phyloP scores from a whole-genome alignment of 371 early-diverging fungal species.

The Mortierella sp. region DNA sequence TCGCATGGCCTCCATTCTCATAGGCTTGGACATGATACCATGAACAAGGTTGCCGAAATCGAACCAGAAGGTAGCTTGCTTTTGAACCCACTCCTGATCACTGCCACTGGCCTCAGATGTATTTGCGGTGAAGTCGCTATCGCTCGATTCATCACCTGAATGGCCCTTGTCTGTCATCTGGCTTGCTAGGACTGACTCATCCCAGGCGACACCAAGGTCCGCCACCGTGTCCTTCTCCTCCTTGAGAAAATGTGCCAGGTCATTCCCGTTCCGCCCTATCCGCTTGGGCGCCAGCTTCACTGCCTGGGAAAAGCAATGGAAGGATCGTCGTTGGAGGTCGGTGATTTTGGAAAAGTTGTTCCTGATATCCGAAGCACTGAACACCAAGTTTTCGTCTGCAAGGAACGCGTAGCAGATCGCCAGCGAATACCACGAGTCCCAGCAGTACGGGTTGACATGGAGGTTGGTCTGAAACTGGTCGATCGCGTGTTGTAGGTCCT shows the following conservation, averaged over 20 bases:
- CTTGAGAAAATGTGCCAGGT: not conserved
- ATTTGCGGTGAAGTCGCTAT: not conserved
- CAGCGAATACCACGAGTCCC: conserved; percentile 76
- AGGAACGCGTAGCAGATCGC: conserved; percentile 69
- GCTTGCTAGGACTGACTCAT: not conserved
- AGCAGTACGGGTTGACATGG: conserved; percentile 70
- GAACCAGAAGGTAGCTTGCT: conserved; percentile 62
- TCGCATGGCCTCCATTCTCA: conserved; percentile 71
- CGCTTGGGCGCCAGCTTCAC: conserved; percentile 39
- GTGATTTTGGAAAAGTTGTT: conserved; percentile 65
- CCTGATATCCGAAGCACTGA: conserved; percentile 75
- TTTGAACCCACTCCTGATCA: conserved; percentile 48
- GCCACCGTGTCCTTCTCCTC: conserved; percentile 7
- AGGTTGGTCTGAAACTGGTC: conserved; percentile 71
- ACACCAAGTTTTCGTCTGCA: conserved; percentile 76
- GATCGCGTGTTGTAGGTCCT: conserved; percentile 72
- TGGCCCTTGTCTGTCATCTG: not conserved
- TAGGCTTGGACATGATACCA: conserved; percentile 76
- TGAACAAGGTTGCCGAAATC: conserved; percentile 76
- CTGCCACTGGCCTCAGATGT: not conserved
- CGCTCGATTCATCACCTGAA: conserved; percentile 18
- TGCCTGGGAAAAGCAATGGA: conserved; percentile 45
- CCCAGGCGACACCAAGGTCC: not conserved
- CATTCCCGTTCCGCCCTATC: not conserved
- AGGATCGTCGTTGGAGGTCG: conserved; percentile 70